phyloP scores from a whole-genome alignment of 2,329 filamentous ascomycete species.

The Lachnellula cervina region DNA sequence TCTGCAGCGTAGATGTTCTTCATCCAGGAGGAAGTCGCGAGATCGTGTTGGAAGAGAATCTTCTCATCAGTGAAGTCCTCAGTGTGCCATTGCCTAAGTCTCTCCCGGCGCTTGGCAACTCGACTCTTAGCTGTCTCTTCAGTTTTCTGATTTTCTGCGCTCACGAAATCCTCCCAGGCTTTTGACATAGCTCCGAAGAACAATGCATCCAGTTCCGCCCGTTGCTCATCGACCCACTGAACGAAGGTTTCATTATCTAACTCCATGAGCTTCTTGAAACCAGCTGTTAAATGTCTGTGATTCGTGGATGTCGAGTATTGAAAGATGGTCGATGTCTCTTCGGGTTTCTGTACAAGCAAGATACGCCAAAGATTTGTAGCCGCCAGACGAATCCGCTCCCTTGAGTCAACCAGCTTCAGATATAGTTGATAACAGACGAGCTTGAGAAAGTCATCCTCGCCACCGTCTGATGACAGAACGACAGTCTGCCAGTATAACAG shows the following conservation, averaged over 20 bases:
- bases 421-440: conserved; percentile 93
- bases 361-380: conserved; percentile 88
- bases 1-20: conserved; percentile 93
- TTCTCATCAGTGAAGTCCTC: conserved; percentile 67
- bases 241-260: conserved; percentile 87
- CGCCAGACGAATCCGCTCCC: conserved; percentile 62
- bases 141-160: conserved; percentile 73
- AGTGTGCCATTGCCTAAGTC: conserved; percentile 71
- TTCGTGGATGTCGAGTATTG: conserved; percentile 65
- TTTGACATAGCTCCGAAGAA: conserved; percentile 80
- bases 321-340: conserved; percentile 71
- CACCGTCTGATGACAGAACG: conserved; percentile 70
- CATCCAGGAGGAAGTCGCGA: conserved; percentile 85
- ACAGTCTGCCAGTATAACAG: conserved; percentile 96
- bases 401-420: conserved; percentile 71
- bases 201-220: conserved; percentile 70
- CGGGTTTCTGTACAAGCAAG: conserved; percentile 86
- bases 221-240: conserved; percentile 79
- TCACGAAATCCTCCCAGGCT: conserved; percentile 84
- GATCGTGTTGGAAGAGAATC: conserved; percentile 74
- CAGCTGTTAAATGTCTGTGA: conserved; percentile 65
- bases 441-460: conserved; percentile 76
- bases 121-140: conserved; percentile 69
- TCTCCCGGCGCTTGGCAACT: conserved; percentile 73
- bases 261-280: conserved; percentile 79